phyloP scores from a whole-genome alignment of 2,329 filamentous ascomycete species.

The Exophiala lecanii-corni region DNA sequence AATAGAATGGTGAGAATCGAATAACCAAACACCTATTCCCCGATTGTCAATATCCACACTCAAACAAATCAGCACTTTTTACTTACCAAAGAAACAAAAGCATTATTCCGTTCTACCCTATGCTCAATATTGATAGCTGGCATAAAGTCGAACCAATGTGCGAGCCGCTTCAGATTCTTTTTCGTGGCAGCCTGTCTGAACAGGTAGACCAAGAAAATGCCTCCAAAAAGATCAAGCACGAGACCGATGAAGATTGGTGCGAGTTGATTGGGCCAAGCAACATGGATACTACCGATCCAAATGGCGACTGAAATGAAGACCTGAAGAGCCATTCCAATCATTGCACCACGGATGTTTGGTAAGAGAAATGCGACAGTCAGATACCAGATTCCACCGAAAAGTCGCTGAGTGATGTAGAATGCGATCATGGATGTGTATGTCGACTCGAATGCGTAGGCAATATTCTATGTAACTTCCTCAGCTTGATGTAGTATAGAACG shows the following conservation, averaged over 20 bases:
- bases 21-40: conserved; percentile 51
- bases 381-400: conserved; percentile 47
- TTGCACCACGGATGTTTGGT: conserved; percentile 55
- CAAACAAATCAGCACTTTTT: not conserved
- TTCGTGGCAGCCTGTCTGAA: conserved; percentile 22
- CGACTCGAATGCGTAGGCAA: conserved; percentile 43
- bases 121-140: conserved; percentile 64
- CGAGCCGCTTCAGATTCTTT: conserved; percentile 7
- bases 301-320: conserved; percentile 48
- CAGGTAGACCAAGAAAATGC: conserved; percentile 38
- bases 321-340: conserved; percentile 47
- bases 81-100: conserved; percentile 55
- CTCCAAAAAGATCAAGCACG: conserved; percentile 48
- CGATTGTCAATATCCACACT: not conserved
- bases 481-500: no score
- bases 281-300: conserved; percentile 58
- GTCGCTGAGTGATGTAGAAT: conserved; percentile 56
- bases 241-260: conserved; percentile 55
- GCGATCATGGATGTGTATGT: conserved; percentile 57
- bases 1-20: conserved; percentile 53
- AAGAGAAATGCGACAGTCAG: conserved; percentile 45
- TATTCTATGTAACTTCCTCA: conserved; percentile 9
- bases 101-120: conserved; percentile 59
- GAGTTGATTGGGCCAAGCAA: conserved; percentile 51
- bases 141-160: conserved; percentile 50